Evolutionary conservation across 768 basidiomycete genomes (phyloP), one percentile per base, ranked within the genome.

Genomic region (Phallus indusiatus): DNA sequence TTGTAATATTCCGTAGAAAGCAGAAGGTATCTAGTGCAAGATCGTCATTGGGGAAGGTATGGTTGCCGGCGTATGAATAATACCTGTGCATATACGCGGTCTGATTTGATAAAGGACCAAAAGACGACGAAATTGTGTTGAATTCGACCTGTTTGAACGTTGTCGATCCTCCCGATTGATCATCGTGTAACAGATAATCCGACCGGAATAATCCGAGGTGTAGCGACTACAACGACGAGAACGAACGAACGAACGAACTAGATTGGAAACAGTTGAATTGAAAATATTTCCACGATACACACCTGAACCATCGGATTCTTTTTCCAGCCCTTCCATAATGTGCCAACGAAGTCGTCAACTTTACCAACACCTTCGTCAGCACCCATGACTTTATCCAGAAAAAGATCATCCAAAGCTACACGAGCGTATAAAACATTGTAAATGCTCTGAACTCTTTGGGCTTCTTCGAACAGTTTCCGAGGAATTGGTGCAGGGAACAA

Each of bases 111-210:
- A 97, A 75, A 1, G 84, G 67, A 0, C 93, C 95, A 69, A 97
- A 95, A 0, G 93, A 94, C 0, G 86, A 82, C 1, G 94, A 91
- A 62, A 97, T 94, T 9, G 95, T 96, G 68, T 99, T 99, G 74
- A 97, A 96, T 70, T 99, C 95, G 47, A 98, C 95, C 72, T 99
- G 95, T 69, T 94, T 95, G 62, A 99, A 71, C n/a, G 65, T 56
- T 17, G 64, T 56, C n/a, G 64, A n/a, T 14, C 54, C n/a, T 7
- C 48, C 17, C 6, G 73, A 71, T 14, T 75, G 66, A 28, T 72
- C 68, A 33, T 67, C 67, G 64, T 99, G 92, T 20, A 97, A 73
- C 33, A 98, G 76, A 72, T 97, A 99, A 73, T 99, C 95, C 10
- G 94, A 96, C 56, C 95, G 80, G 73, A 95, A 96, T 18, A 99